These are phyloP conservation scores for Canavalia gladiata DNA, from an alignment of 306 rosid species.

Conservation along the genomic window DNA sequence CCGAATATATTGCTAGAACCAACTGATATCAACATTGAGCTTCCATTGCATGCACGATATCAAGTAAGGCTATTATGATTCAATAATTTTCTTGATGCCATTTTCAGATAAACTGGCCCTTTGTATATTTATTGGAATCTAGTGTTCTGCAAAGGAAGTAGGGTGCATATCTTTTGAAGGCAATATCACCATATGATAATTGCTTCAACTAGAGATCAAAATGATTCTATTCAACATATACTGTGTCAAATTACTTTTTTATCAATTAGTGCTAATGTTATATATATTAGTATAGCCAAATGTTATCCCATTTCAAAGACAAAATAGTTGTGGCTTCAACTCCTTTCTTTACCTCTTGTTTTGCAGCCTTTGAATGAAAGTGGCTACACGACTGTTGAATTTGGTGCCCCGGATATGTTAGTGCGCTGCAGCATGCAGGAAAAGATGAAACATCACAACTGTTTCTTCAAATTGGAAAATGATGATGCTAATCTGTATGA, in stretches of 20 bases:
- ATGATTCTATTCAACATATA: background rate
- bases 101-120: background rate
- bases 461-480: conserved; percentile 53
- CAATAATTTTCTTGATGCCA: conserved; percentile 9
- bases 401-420: conserved; percentile 70
- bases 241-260: background rate
- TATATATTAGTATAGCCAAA: background rate
- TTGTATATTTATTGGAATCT: conserved; percentile 14
- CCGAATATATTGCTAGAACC: conserved; percentile 46
- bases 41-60: conserved; percentile 90
- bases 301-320: background rate
- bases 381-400: conserved; percentile 71
- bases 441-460: conserved; percentile 49
- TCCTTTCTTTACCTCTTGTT: background rate
- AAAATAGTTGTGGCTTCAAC: conserved; percentile 25
- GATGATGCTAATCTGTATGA: conserved; percentile 42
- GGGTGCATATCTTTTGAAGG: background rate
- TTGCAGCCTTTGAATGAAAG: conserved; percentile 79
- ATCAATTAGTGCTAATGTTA: background rate
- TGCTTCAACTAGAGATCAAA: conserved; percentile 35
- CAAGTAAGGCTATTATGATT: conserved; percentile 61
- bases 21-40: conserved; percentile 54
- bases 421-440: conserved; percentile 62
- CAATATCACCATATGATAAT: conserved; percentile 5
- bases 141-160: conserved; percentile 15